Percentiles rank a stretch among this genome's conserved stretches.
Evolutionary conservation across 1,139 yeast genomes (phyloP).

Genomic region (Yamadazyma diospyri): DNA sequence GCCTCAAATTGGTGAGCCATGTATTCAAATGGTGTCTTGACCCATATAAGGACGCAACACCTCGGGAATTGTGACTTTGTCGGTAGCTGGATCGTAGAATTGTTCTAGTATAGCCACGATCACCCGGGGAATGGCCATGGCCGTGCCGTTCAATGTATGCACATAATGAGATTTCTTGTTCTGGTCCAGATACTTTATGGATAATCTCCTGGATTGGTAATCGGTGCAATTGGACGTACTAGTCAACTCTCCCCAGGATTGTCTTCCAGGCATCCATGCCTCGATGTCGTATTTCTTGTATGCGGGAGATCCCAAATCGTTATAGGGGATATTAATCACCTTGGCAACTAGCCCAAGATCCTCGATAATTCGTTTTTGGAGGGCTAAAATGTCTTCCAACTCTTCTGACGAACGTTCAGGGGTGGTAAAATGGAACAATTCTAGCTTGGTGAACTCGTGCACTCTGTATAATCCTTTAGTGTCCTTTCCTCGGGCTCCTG

Average conservation of each 20-base stretch:
- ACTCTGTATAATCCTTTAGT: constrained; percentile 92
- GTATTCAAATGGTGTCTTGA: constrained; percentile 30
- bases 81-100: constrained; percentile 57
- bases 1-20: constrained; percentile 12
- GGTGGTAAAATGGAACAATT: constrained; percentile 75
- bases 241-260: constrained; percentile 88
- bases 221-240: constrained; percentile 92
- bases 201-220: constrained; percentile 81
- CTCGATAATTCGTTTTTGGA: constrained; percentile 63
- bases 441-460: constrained; percentile 97
- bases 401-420: constrained; percentile 43
- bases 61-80: constrained; percentile 62
- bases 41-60: constrained; percentile 71
- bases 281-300: constrained; percentile 89
- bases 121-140: constrained; percentile 91
- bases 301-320: constrained; percentile 94
- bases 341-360: constrained; percentile 78
- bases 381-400: constrained; percentile 56
- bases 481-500: constrained; percentile 93
- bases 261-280: constrained; percentile 98
- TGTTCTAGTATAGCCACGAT: constrained; percentile 87
- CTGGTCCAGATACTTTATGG: constrained; percentile 50
- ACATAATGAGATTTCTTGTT: constrained; percentile 48
- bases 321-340: constrained; percentile 82
- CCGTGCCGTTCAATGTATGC: constrained; percentile 92